Base-by-base conservation (phyloP, 805 yeast genomes). In the Pichia phayaonensis region DNA sequence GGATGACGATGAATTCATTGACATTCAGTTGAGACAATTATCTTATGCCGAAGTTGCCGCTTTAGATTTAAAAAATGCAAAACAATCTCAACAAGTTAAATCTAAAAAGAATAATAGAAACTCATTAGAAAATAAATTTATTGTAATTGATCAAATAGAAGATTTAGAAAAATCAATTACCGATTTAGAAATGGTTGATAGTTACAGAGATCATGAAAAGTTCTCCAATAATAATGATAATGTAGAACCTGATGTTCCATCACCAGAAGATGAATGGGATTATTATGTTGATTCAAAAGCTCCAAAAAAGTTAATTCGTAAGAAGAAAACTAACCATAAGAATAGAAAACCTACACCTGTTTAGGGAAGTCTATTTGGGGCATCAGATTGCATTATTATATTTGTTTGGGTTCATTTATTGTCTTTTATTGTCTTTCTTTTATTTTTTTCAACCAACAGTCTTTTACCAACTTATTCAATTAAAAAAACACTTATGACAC, bases 11-110 rank as follows among this genome's bases (percentile, higher is more conserved):
- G 80, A 72, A 47, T 77, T 73, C 56, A 69, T 77, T 23, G 72
- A 69, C 47, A 72, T 78, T 48, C 70, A 71, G 45, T 61, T 75
- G 41, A 72, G 79, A 48, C 69, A 72, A 49, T 61, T 76, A 58
- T 74, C 81, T 10, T 77, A 77, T 58, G 80, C 80, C 13, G 83
- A 78, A 63, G 80, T 72, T 23, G 79, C 79, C 13, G 62, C 72
- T 1, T 58, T 70, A 47, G 15, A 40, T 23, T 23, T 20, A 10
- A 20, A 7, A 22, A 23, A 10, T 23, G 8, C 23, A 22, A 16
- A 49, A 62, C 15, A n/a, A 23, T 13, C 6, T 6, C 23, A 42
- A 22, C 26, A 20, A n/a, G 4, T 4, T 29, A 31, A n/a, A 29
- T 39, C 36, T 1, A 16, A 31, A 11, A 12, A 24, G 3, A 18